Conservation (phyloP, 257 asterid genomes). For the Fraxinus anomala region DNA sequence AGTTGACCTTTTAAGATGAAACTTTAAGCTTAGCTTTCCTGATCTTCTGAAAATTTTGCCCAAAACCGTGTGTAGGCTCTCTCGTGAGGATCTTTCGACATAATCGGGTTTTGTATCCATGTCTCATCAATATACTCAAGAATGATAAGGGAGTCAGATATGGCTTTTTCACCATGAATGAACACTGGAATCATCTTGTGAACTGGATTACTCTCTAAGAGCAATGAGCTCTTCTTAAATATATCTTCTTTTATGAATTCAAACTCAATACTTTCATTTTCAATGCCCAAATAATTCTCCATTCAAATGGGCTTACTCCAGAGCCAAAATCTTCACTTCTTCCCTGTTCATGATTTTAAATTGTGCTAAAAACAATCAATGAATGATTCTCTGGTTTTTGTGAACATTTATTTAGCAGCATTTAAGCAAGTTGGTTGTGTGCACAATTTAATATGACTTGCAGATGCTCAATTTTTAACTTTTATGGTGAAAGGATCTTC, state of each 20-base stretch:
- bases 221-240: slow-evolving; percentile 16
- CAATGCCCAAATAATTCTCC: slow-evolving; percentile 17
- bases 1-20: background rate
- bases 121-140: slow-evolving; percentile 26
- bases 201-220: slow-evolving; percentile 25
- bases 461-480: background rate
- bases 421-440: background rate
- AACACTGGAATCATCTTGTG: slow-evolving; percentile 29
- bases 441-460: background rate
- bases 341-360: background rate
- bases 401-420: slow-evolving; percentile 1
- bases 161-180: slow-evolving; percentile 11
- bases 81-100: slow-evolving; percentile 5
- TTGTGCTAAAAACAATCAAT: background rate
- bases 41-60: slow-evolving; percentile 23
- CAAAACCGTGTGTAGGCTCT: slow-evolving; percentile 23
- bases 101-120: background rate
- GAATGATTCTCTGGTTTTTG: background rate
- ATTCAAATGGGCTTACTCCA: slow-evolving; percentile 16
- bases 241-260: slow-evolving; percentile 26
- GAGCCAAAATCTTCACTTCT: slow-evolving; percentile 13
- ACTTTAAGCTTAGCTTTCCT: background rate
- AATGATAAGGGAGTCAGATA: slow-evolving; percentile 25
- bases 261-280: slow-evolving; percentile 14
- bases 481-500: background rate